Conservation (phyloP, 306 rosid species). For the Hippophae gyantsensis region DNA sequence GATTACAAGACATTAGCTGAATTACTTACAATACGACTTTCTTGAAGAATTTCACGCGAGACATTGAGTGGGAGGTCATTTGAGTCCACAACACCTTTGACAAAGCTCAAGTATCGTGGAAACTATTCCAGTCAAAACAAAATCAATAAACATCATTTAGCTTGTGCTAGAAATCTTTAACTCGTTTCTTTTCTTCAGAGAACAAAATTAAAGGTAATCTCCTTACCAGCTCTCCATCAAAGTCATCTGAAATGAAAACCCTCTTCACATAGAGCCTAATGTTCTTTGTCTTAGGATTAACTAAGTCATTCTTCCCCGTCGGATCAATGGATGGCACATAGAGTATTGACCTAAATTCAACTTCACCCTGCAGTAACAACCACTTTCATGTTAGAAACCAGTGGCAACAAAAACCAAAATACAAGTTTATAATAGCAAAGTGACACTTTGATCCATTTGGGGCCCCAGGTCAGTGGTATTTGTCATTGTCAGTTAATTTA, state of each 20-base stretch:
- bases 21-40: constrained; percentile 77
- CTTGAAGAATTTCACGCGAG: constrained; percentile 98
- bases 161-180: neutral
- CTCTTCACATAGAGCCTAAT: constrained; percentile 89
- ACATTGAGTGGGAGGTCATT: constrained; percentile 96
- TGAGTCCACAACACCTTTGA: constrained; percentile 95
- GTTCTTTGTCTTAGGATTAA: constrained; percentile 89
- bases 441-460: neutral
- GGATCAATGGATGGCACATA: constrained; percentile 80
- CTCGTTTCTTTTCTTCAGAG: neutral
- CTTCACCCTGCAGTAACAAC: constrained; percentile 70
- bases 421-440: neutral
- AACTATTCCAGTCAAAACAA: constrained; percentile 42
- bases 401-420: constrained; percentile 2
- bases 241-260: constrained; percentile 95
- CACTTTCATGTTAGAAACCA: constrained; percentile 16
- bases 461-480: neutral
- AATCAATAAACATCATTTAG: constrained; percentile 12
- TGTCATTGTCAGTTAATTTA: neutral
- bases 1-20: neutral
- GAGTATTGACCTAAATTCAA: constrained; percentile 86
- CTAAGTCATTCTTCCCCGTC: constrained; percentile 69
- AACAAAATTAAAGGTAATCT: neutral
- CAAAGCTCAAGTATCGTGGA: constrained; percentile 88
- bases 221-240: constrained; percentile 94